Evolutionary conservation across 768 basidiomycete genomes (phyloP).

Genomic region (Pleurotus giganteus): DNA sequence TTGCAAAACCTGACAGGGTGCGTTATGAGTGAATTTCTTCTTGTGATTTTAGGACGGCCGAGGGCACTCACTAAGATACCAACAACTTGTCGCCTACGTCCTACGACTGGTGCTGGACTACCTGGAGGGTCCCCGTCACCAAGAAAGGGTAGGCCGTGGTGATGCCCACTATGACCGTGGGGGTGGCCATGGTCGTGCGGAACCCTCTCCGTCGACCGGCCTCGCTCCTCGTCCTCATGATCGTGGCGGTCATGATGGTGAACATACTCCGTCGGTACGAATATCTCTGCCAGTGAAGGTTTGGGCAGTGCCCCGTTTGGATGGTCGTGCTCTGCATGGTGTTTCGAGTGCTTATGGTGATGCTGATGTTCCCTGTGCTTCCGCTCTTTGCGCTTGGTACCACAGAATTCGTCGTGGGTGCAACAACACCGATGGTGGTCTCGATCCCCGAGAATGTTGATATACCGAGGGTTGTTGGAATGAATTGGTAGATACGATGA

Average conservation of each 20-base stretch:
- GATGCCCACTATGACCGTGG: not conserved
- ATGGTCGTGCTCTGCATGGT: not conserved
- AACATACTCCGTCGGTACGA: not conserved
- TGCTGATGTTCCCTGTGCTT: not conserved
- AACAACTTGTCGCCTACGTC: slow-evolving; percentile 64
- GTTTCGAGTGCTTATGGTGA: not conserved
- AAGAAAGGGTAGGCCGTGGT: not conserved
- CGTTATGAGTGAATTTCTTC: no score
- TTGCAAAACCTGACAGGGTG: slow-evolving; percentile 61
- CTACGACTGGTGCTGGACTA: slow-evolving; percentile 32
- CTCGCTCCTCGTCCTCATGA: not conserved
- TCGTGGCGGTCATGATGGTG: not conserved
- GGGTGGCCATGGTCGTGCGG: not conserved
- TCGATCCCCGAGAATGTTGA: slow-evolving; percentile 6
- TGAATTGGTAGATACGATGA: slow-evolving; percentile 3
- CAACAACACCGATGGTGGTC: slow-evolving; percentile 9
- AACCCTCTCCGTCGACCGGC: not conserved
- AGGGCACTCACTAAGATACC: slow-evolving; percentile 60
- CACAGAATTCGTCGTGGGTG: slow-evolving; percentile 6
- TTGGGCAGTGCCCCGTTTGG: not conserved
- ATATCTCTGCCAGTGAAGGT: not conserved
- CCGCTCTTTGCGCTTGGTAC: not conserved
- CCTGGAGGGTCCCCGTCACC: slow-evolving; percentile 14
- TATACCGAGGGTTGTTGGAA: slow-evolving; percentile 3
- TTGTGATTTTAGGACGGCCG: not conserved